These are phyloP conservation scores for Oryza glumipatula DNA, from an alignment of 176 grass and related monocot species.

Conservation along the genomic window DNA sequence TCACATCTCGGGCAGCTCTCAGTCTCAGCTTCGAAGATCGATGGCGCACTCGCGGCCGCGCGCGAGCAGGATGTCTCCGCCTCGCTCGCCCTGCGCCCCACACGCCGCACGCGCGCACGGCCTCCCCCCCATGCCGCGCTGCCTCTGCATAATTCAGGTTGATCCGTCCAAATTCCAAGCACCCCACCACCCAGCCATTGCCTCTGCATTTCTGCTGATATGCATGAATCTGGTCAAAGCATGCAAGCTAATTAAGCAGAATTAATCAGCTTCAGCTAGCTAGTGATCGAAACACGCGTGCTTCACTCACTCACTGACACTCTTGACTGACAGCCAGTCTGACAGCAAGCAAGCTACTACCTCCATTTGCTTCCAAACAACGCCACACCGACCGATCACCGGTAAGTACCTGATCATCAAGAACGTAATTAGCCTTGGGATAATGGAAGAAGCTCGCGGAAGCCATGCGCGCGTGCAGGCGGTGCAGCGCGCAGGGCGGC, in stretches of 20 bases:
- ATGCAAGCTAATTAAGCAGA: not conserved
- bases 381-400: constrained; percentile 8
- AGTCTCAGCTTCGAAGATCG: too few species aligned
- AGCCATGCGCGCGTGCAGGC: not conserved
- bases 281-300: not conserved
- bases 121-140: too few species aligned
- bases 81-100: too few species aligned
- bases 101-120: too few species aligned
- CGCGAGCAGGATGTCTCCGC: too few species aligned
- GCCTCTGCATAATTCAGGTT: not conserved
- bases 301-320: constrained; percentile 2
- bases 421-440: not conserved
- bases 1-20: too few species aligned
- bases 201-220: too few species aligned
- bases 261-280: not conserved
- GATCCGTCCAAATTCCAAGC: not conserved
- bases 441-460: not conserved
- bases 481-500: constrained; percentile 32
- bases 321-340: constrained; percentile 34
- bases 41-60: too few species aligned
- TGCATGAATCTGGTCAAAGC: not conserved
- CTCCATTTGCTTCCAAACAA: constrained; percentile 51
- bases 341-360: not conserved
- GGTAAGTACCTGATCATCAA: not conserved
- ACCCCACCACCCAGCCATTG: too few species aligned